Evolutionary conservation across 2,329 filamentous ascomycete genomes (phyloP).

Genomic region (Monosporascus sp.): DNA sequence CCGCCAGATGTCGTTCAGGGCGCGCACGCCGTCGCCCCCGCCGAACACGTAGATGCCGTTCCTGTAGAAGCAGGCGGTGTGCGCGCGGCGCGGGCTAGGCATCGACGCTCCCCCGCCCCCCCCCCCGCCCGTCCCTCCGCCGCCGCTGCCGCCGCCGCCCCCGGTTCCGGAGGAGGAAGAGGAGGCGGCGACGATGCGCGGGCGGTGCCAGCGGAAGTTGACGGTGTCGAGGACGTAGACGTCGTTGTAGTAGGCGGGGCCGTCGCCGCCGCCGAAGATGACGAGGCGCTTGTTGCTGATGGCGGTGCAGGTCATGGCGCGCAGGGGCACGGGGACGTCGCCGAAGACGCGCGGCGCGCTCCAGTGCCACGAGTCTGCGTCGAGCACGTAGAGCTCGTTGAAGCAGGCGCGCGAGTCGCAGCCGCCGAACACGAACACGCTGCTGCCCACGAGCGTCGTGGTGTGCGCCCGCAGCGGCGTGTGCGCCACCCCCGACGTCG

Average conservation of each 20-base stretch:
- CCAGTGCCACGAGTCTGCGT: constrained; percentile 67
- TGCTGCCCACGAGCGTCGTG: constrained; percentile 60
- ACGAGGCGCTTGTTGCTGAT: constrained; percentile 62
- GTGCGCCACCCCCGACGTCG: constrained; percentile 57
- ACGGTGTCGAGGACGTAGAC: constrained; percentile 67
- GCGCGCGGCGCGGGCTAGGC: constrained; percentile 59
- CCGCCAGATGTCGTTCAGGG: constrained; percentile 68
- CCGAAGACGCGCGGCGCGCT: constrained; percentile 59
- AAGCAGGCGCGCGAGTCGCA: constrained; percentile 64
- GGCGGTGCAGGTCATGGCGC: constrained; percentile 68
- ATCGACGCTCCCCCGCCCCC: constrained; percentile 13
- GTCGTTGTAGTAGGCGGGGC: constrained; percentile 67
- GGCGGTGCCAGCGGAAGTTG: constrained; percentile 62
- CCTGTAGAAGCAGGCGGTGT: constrained; percentile 67
- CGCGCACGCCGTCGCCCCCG: constrained; percentile 64
- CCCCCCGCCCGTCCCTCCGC: neutral
- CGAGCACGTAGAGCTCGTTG: constrained; percentile 64
- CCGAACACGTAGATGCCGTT: constrained; percentile 70
- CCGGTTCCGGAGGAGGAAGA: constrained; percentile 38
- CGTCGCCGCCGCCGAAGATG: constrained; percentile 65
- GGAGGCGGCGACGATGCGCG: constrained; percentile 40
- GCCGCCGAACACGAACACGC: constrained; percentile 64
- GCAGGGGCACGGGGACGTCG: constrained; percentile 58
- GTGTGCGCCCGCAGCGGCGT: constrained; percentile 62
- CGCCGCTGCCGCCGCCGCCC: constrained; percentile 1